These are phyloP conservation scores for Teunomyces tritomae DNA, from an alignment of 805 yeast genomes.

Conservation along the genomic window DNA sequence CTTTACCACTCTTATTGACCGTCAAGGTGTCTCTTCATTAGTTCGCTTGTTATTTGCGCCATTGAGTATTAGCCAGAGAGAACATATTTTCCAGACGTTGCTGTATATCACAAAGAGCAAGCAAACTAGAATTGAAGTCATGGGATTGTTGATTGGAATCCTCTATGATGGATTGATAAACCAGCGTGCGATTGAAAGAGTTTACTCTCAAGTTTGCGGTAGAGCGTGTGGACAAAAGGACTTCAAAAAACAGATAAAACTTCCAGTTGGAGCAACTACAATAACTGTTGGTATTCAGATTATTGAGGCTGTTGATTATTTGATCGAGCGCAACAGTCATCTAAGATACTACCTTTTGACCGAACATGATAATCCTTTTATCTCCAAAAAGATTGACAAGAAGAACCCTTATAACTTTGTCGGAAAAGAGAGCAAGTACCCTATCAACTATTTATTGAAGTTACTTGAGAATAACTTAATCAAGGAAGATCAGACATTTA, in stretches of 20 bases:
- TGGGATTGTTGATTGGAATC: conserved; percentile 64
- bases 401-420: conserved; percentile 12
- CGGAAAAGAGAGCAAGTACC: conserved; percentile 53
- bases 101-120: conserved; percentile 69
- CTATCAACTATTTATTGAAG: conserved; percentile 65
- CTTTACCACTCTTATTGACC: conserved; percentile 70
- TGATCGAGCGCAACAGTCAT: conserved; percentile 65
- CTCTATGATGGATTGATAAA: conserved; percentile 72
- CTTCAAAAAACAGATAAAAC: conserved; percentile 15
- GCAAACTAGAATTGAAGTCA: conserved; percentile 72
- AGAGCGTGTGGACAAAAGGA: conserved; percentile 35
- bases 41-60: conserved; percentile 72
- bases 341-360: conserved; percentile 72
- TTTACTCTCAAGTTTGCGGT: conserved; percentile 54
- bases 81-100: conserved; percentile 61
- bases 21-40: conserved; percentile 70
- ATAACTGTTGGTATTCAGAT: conserved; percentile 72
- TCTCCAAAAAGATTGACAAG: conserved; percentile 31
- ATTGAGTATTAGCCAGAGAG: conserved; percentile 60
- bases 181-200: conserved; percentile 57
- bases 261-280: conserved; percentile 67
- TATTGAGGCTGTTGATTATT: conserved; percentile 68
- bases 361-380: conserved; percentile 59
- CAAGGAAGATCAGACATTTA: conserved; percentile 66
- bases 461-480: conserved; percentile 64